Evolutionary conservation across 148 eudicot species (phyloP), one percentile per base, ranked within the genome.

Genomic region (Diospyros lotus): DNA sequence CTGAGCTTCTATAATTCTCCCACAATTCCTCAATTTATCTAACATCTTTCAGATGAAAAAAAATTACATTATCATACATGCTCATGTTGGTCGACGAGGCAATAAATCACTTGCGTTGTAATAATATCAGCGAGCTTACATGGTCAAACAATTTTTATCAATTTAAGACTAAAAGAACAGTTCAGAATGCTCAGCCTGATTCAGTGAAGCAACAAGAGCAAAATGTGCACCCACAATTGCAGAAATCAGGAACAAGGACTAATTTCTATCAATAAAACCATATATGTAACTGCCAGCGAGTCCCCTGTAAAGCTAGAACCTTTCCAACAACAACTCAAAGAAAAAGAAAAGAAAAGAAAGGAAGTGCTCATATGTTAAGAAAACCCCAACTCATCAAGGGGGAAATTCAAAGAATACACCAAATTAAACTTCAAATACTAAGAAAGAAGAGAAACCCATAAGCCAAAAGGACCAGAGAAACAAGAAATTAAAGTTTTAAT

Each of bases 71-170:
- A 28, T 28, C 28, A 28, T 28, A 28, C 28, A 15, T 55, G 45
- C 7, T 55, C 73, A 55, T 55, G 73, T n/a, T 55, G 52, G n/a
- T 58, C 9, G 9, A 58, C 38, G 74, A n/a, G 55, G 28, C 42
- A 59, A 39, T 40, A 38, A 17, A 44, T 7, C 43, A 28, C 39
- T 46, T 8, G 28, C 15, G 39, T 46, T 28, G 18, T 38, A 13
- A 45, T 7, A 6, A 17, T 18, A 59, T 60, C 12, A 71, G 4
- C 28, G 58, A 52, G 38, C 53, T 43, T 42, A 44, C 53, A 59
- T 44, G 9, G 28, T 4, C 1, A 3, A 4, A n/a, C 4, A 2
- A 70, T 11, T 51, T 68, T 6, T 2, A 1, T 2, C 2, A 56
- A 56, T 2, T 4, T 17, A 3, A 11, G 54, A 59, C 59, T 9